Evolutionary conservation across 208 protist species (phyloP).

Genomic region (Acanthamoeba rhysodes): DNA sequence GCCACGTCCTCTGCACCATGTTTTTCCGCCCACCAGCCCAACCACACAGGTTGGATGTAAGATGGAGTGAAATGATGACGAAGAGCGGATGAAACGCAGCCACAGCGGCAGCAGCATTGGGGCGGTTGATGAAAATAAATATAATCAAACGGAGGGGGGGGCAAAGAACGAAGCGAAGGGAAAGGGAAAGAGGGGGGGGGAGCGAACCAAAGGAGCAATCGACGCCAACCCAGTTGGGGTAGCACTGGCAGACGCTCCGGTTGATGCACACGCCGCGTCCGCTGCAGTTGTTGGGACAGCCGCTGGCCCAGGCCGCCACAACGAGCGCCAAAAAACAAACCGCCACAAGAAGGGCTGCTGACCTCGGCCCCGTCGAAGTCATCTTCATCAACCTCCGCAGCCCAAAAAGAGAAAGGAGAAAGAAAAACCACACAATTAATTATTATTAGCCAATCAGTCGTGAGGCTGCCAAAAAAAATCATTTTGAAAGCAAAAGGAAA

Average conservation of each 20-base stretch:
- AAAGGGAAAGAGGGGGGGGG: neutral
- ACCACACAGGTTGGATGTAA: too few species aligned
- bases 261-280: neutral
- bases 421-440: too few species aligned
- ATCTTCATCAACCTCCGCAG: too few species aligned
- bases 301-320: neutral
- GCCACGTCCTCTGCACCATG: neutral
- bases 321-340: neutral
- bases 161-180: neutral
- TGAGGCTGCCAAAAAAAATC: too few species aligned
- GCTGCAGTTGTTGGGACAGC: constrained; percentile 18
- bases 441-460: too few species aligned
- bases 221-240: neutral
- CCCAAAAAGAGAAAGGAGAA: too few species aligned
- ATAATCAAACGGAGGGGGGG: too few species aligned
- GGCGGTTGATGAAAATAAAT: too few species aligned
- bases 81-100: neutral
- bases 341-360: neutral
- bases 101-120: too few species aligned
- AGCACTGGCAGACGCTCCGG: neutral
- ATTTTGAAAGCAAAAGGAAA: too few species aligned
- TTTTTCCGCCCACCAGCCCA: too few species aligned
- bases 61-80: too few species aligned
- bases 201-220: constrained; percentile 1
- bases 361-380: neutral